A percentile compares a stretch with the other conserved stretches of the same genome.
Evolutionary conservation across 257 asterid species (phyloP).

Genomic region (Mitragyna speciosa): DNA sequence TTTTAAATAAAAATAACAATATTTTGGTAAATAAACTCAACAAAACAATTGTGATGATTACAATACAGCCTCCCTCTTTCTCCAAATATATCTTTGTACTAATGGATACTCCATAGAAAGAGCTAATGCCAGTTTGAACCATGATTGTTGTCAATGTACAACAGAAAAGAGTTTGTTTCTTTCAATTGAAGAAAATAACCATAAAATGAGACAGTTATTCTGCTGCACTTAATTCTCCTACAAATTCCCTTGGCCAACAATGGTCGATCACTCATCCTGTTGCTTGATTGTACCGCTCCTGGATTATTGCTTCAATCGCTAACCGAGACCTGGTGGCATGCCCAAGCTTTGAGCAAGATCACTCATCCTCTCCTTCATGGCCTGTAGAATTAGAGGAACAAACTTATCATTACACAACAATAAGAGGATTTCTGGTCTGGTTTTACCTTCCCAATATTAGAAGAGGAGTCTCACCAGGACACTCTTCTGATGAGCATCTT

Average conservation of each 20-base stretch:
- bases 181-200: not conserved
- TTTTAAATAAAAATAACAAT: no score
- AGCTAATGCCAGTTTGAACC: not conserved
- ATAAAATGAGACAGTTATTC: not conserved
- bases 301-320: constrained; percentile 55
- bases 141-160: not conserved
- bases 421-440: not conserved
- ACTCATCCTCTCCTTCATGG: constrained; percentile 93
- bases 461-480: constrained; percentile 52
- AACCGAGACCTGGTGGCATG: constrained; percentile 83
- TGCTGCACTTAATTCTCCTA: not conserved
- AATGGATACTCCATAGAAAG: not conserved
- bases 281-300: not conserved
- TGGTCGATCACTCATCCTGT: not conserved
- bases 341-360: constrained; percentile 95
- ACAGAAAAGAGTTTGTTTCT: not conserved
- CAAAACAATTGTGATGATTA: not conserved
- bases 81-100: not conserved
- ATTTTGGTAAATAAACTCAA: no score
- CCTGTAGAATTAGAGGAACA: constrained; percentile 38
- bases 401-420: not conserved
- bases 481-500: constrained; percentile 92
- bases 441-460: not conserved
- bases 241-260: constrained; percentile 1
- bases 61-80: not conserved